Base-by-base conservation (phyloP, 371 early-diverging fungal species). In the Mortierella sp. region DNA sequence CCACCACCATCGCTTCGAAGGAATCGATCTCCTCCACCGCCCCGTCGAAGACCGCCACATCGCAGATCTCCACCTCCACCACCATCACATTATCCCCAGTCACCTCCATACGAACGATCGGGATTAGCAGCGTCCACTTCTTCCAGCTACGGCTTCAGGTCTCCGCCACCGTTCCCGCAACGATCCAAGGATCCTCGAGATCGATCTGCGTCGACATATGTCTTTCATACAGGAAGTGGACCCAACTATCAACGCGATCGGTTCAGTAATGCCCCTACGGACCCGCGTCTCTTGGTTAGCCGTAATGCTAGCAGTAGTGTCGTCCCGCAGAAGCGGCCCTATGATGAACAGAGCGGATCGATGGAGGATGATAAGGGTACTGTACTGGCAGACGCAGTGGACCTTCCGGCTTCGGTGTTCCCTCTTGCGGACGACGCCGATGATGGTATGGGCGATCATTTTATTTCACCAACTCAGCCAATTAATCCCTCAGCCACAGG, bases 1-100 rank as follows among this genome's bases (percentile, higher is more conserved):
- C 74, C 74, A 6, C 74, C 74, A 16, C 74, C 46, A 21, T 60
- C 74, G 5, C 74, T 32, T 29, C 60, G 73, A 60, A 60, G 72
- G 32, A 72, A 72, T 18, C 72, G 49, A 35, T 32, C 72, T 2
- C 72, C 72, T 29, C 75, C 75, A 1, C 75, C 63, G 24, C 63
- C 24, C 4, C 43, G 41, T 4, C 44, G 41, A 55, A 24, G 55
- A 41, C 43, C 38, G 12, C 32, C 24, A 38, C 72, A 24, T 54
- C 72, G 49, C 5, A 18, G 24, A 16, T 38, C 35, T 7, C 65
- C 65, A 8, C 38, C 35, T 35, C 35, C 7, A 35, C 65, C 35
- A 35, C 38, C 7, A 35, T 32, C 35, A 18, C 16, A 65, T 38
- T 35, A 35, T 18, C 41, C 38, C 7, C 56, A 27, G n/a, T 4